These are phyloP conservation scores for Amaranthus hypochondriacus DNA, from an alignment of 148 eudicot species.

Conservation along the genomic window DNA sequence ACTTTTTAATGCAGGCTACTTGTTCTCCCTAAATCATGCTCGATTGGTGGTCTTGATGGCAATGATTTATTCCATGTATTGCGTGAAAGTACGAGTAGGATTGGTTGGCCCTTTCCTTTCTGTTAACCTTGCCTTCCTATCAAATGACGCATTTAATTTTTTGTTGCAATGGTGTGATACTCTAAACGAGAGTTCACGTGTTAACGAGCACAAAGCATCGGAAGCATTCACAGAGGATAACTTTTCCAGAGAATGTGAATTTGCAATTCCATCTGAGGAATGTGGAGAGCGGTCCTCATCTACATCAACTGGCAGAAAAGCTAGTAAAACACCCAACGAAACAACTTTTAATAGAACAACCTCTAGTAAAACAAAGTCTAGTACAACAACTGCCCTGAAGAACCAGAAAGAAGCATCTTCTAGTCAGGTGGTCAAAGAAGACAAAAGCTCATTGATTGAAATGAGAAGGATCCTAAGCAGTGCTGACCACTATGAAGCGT, in stretches of 20 bases:
- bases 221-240: slow-evolving; percentile 65
- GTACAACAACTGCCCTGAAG: slow-evolving; percentile 33
- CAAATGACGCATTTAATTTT: slow-evolving; percentile 65
- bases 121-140: slow-evolving; percentile 80
- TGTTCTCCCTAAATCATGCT: slow-evolving; percentile 92
- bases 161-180: slow-evolving; percentile 88
- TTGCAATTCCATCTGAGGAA: slow-evolving; percentile 58
- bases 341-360: slow-evolving; percentile 15
- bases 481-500: slow-evolving; percentile 80
- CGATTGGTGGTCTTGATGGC: slow-evolving; percentile 86
- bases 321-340: slow-evolving; percentile 19
- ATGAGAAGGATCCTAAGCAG: slow-evolving; percentile 76
- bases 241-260: slow-evolving; percentile 55
- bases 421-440: slow-evolving; percentile 65
- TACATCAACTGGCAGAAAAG: slow-evolving; percentile 41
- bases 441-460: slow-evolving; percentile 54
- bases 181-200: slow-evolving; percentile 63
- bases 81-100: slow-evolving; percentile 80
- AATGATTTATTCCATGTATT: slow-evolving; percentile 67
- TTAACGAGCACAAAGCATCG: slow-evolving; percentile 71
- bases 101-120: slow-evolving; percentile 81
- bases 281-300: slow-evolving; percentile 52
- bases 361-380: slow-evolving; percentile 11
- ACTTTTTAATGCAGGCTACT: slow-evolving; percentile 58
- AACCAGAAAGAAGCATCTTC: slow-evolving; percentile 52